Percentiles rank a stretch among this genome's conserved stretches.
Conservation (phyloP, 805 yeast genomes). For the Candida taoyuanica region DNA sequence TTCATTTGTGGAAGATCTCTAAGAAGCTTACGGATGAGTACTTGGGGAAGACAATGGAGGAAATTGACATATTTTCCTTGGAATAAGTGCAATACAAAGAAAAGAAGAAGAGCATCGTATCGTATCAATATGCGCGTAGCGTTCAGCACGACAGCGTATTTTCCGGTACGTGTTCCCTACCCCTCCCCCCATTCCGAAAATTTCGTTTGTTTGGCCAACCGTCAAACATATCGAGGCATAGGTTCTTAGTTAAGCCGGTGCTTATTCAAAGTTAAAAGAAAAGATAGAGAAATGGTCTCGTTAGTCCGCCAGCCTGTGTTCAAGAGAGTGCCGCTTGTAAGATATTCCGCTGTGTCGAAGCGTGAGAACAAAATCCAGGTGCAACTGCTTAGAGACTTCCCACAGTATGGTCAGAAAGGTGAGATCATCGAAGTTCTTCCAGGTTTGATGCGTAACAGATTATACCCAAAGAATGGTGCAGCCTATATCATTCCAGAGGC, state of each 20-base stretch:
- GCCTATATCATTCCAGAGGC: conserved; percentile 46
- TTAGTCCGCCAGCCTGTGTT: conserved; percentile 8
- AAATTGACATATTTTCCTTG: conserved; percentile 19
- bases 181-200: conserved; percentile 5
- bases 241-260: too few species aligned
- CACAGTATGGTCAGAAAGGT: conserved; percentile 62
- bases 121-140: conserved; percentile 5
- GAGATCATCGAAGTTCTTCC: conserved; percentile 73
- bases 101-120: background rate
- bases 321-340: conserved; percentile 30
- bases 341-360: conserved; percentile 44
- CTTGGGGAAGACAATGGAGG: conserved; percentile 13
- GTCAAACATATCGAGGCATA: too few species aligned
- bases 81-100: conserved; percentile 15
- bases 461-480: conserved; percentile 72
- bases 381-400: conserved; percentile 68
- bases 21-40: conserved; percentile 32
- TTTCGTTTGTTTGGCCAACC: too few species aligned
- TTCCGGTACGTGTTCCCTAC: conserved; percentile 1
- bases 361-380: conserved; percentile 57
- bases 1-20: conserved; percentile 42
- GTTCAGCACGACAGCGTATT: conserved; percentile 5
- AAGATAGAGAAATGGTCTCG: conserved; percentile 1
- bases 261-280: background rate
- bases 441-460: conserved; percentile 73